Percentiles rank a stretch among this genome's conserved stretches.
Conservation (phyloP, 441 rosid genomes). For the Erysimum cheiri region DNA sequence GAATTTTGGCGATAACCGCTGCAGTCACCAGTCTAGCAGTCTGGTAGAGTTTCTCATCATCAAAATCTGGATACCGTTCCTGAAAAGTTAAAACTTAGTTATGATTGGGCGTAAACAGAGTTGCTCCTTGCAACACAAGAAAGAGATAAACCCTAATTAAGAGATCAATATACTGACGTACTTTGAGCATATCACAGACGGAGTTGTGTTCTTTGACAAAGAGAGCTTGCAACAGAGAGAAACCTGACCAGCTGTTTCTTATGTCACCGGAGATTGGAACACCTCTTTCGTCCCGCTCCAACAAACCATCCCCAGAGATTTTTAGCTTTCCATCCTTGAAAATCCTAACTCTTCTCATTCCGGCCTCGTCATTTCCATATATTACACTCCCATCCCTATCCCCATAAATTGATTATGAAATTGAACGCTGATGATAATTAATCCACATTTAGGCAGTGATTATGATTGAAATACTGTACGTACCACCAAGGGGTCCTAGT, state of each 20-base stretch:
- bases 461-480: slow-evolving; percentile 20
- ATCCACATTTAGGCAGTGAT: slow-evolving; percentile 1
- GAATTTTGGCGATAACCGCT: slow-evolving; percentile 75
- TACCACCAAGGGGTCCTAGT: slow-evolving; percentile 87
- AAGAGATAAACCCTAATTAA: neutral
- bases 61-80: slow-evolving; percentile 60
- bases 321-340: slow-evolving; percentile 76
- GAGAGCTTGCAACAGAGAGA: slow-evolving; percentile 70
- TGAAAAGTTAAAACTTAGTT: slow-evolving; percentile 7
- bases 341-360: slow-evolving; percentile 67
- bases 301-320: slow-evolving; percentile 56
- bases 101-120: slow-evolving; percentile 2
- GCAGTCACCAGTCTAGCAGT: slow-evolving; percentile 73
- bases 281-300: slow-evolving; percentile 60
- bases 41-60: slow-evolving; percentile 65
- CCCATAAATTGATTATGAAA: neutral
- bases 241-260: slow-evolving; percentile 79
- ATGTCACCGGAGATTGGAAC: slow-evolving; percentile 73
- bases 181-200: slow-evolving; percentile 62
- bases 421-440: neutral
- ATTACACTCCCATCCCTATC: slow-evolving; percentile 77
- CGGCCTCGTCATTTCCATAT: slow-evolving; percentile 66
- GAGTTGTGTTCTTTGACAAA: slow-evolving; percentile 71
- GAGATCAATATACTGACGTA: slow-evolving; percentile 20
- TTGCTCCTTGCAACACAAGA: slow-evolving; percentile 27